phyloP scores from a whole-genome alignment of 129 eudicot genomes.

The Artemisia tridentata region DNA sequence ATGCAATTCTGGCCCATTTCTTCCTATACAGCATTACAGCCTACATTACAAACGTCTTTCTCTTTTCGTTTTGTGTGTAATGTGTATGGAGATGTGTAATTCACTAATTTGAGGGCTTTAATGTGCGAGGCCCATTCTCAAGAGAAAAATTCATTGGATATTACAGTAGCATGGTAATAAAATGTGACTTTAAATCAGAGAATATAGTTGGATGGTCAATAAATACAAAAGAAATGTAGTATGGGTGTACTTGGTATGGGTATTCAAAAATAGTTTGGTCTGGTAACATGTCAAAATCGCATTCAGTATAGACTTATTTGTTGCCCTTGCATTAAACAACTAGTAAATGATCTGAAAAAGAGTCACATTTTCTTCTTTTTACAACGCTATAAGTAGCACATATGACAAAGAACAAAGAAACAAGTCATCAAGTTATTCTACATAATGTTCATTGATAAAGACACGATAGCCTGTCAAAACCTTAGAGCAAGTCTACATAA shows the following conservation, averaged over 20 bases:
- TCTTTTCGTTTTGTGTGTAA: too few relatives aligned
- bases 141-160: too few relatives aligned
- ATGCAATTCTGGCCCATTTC: constrained; percentile 18
- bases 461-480: not conserved
- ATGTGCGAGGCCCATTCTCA: too few relatives aligned
- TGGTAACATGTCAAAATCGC: not conserved
- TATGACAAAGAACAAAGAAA: not conserved
- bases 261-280: not conserved
- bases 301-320: not conserved
- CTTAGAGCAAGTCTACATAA: too few relatives aligned
- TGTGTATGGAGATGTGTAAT: too few relatives aligned
- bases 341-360: not conserved
- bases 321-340: not conserved
- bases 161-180: not conserved
- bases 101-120: too few relatives aligned
- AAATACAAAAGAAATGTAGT: constrained; percentile 8
- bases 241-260: not conserved
- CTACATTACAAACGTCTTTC: too few relatives aligned
- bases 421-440: not conserved
- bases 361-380: not conserved
- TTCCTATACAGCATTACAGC: not conserved
- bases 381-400: not conserved
- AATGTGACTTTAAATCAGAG: not conserved
- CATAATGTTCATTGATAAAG: not conserved
- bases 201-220: not conserved